Evolutionary conservation across 495 filamentous ascomycete genomes (phyloP).

Genomic region (Hyaloscypha variabilis): DNA sequence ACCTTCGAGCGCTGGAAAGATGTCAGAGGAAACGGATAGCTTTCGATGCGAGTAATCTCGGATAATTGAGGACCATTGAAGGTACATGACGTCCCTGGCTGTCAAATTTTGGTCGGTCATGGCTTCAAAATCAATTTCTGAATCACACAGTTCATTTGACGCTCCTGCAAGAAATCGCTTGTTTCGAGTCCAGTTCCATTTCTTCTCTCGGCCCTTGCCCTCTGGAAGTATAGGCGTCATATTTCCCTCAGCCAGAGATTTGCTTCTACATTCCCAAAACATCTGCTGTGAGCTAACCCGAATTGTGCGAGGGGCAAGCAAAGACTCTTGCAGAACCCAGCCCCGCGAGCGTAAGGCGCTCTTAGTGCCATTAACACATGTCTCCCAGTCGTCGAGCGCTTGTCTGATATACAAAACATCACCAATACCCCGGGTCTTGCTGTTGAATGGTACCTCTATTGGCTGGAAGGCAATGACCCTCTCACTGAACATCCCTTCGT

Average conservation of each 20-base stretch:
- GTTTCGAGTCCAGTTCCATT: constrained; percentile 12
- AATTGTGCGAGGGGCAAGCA: not conserved
- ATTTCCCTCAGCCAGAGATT: constrained; percentile 6
- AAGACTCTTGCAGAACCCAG: constrained; percentile 3
- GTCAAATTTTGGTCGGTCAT: not conserved
- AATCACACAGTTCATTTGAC: no score
- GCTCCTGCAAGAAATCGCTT: constrained; percentile 14
- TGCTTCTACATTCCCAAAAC: constrained; percentile 10
- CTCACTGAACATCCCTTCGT: not conserved
- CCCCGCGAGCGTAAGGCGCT: not conserved
- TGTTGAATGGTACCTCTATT: constrained; percentile 11
- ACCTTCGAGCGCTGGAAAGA: constrained; percentile 18
- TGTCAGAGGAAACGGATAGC: constrained; percentile 7
- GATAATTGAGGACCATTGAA: constrained; percentile 16
- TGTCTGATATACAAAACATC: not conserved
- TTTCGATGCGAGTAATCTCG: constrained; percentile 11
- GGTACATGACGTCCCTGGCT: constrained; percentile 5
- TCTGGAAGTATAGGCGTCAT: constrained; percentile 7
- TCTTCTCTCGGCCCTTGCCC: constrained; percentile 6
- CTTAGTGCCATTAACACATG: constrained; percentile 40
- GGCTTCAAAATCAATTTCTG: not conserved
- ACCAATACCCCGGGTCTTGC: not conserved
- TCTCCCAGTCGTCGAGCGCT: constrained; percentile 36
- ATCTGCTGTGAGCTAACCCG: constrained; percentile 17
- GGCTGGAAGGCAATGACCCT: not conserved